Evolutionary conservation across 2,329 filamentous ascomycete species (phyloP).

Genomic region (Colletotrichum liaoningense): DNA sequence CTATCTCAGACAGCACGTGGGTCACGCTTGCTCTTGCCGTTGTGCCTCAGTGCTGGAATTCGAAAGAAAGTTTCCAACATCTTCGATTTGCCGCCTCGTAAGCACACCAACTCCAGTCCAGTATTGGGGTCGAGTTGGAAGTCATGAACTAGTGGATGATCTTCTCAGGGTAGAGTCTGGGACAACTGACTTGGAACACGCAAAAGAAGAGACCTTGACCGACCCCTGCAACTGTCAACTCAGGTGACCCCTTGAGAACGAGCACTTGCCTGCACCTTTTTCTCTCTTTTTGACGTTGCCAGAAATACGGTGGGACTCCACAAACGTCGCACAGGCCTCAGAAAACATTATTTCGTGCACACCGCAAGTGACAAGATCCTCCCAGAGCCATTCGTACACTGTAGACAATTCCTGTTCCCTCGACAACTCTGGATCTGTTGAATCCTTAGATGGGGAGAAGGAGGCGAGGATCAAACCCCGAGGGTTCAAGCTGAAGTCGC

Average conservation of each 20-base stretch:
- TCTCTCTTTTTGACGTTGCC: background rate
- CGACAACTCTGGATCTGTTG: background rate
- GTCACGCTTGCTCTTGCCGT: constrained; percentile 8
- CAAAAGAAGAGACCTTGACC: background rate
- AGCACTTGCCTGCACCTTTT: background rate
- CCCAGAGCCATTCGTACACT: background rate
- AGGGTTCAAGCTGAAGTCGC: constrained; percentile 11
- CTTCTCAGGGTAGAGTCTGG: background rate
- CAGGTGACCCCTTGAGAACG: background rate
- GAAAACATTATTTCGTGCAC: background rate
- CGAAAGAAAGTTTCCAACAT: background rate
- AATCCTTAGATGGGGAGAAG: background rate
- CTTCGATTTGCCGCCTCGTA: no score
- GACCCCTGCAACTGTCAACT: background rate
- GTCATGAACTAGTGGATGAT: background rate
- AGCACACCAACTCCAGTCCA: no score
- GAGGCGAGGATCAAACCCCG: constrained; percentile 20
- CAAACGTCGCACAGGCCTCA: background rate
- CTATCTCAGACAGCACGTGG: constrained; percentile 16
- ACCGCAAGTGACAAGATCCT: background rate
- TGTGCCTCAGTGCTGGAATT: constrained; percentile 7
- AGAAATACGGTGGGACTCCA: constrained; percentile 3
- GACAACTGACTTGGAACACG: background rate
- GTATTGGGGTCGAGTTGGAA: background rate
- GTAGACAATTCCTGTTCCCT: background rate